These are phyloP conservation scores for Coemansia sp. DNA, from an alignment of 192 early-diverging fungal genomes.

Conservation along the genomic window DNA sequence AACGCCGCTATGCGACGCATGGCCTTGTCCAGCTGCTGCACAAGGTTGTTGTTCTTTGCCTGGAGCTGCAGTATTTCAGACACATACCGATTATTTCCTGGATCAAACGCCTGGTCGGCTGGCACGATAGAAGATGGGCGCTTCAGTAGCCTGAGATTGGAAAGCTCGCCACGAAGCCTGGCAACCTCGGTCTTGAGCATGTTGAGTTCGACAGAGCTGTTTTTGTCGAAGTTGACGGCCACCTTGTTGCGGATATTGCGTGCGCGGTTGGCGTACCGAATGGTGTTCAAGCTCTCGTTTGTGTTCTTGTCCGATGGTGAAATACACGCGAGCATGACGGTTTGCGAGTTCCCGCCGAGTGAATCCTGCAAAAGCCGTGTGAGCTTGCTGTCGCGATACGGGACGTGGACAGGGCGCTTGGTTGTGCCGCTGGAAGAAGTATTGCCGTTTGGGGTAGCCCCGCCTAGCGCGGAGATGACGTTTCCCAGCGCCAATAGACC, in stretches of 20 bases:
- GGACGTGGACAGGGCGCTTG: slow-evolving; percentile 73
- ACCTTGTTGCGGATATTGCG: slow-evolving; percentile 95
- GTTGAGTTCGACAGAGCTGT: slow-evolving; percentile 52
- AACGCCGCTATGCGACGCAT: slow-evolving; percentile 25
- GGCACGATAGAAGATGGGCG: slow-evolving; percentile 26
- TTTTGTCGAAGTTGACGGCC: slow-evolving; percentile 67
- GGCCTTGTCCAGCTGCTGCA: slow-evolving; percentile 26
- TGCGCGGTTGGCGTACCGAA: slow-evolving; percentile 95
- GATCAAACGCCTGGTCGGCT: neutral
- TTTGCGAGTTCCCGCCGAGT: slow-evolving; percentile 93
- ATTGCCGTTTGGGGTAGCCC: slow-evolving; percentile 29
- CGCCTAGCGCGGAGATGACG: slow-evolving; percentile 94
- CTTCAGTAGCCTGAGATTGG: slow-evolving; percentile 49
- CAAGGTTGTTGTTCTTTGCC: slow-evolving; percentile 26
- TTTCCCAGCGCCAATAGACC: slow-evolving; percentile 96
- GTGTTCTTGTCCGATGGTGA: slow-evolving; percentile 85
- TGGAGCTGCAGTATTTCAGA: slow-evolving; percentile 17
- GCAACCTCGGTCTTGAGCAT: slow-evolving; percentile 56
- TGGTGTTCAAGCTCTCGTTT: slow-evolving; percentile 92
- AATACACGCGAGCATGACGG: slow-evolving; percentile 96
- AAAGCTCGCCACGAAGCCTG: slow-evolving; percentile 50
- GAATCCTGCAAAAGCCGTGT: slow-evolving; percentile 96
- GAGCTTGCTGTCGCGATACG: slow-evolving; percentile 97
- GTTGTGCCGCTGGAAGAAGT: slow-evolving; percentile 4
- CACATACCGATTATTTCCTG: neutral